Conservation (phyloP, 805 yeast genomes). For the Metschnikowia aberdeeniae region DNA sequence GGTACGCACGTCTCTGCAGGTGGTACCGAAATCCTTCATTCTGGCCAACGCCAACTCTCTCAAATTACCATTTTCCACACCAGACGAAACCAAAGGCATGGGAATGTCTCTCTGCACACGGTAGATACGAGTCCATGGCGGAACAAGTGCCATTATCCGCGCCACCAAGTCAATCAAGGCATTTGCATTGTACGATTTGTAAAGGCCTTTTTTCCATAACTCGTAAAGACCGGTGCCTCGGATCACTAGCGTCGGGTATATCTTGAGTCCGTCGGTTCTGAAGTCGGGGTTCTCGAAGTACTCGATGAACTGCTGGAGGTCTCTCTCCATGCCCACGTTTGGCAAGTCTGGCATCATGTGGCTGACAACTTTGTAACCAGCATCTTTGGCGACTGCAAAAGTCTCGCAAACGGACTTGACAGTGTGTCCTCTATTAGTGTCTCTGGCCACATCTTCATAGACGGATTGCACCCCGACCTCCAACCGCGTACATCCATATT, state of each 20-base stretch:
- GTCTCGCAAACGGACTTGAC: constrained; percentile 95
- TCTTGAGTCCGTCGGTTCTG: constrained; percentile 93
- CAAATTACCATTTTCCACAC: constrained; percentile 96
- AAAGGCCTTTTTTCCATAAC: constrained; percentile 93
- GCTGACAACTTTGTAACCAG: constrained; percentile 95
- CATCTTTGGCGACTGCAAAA: constrained; percentile 92
- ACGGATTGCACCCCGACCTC: constrained; percentile 97
- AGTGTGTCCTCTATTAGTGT: constrained; percentile 96
- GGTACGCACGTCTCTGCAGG: constrained; percentile 93
- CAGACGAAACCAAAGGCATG: constrained; percentile 96
- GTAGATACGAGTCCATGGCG: constrained; percentile 98
- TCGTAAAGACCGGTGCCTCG: constrained; percentile 97
- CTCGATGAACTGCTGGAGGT: constrained; percentile 90
- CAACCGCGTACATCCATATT: constrained; percentile 93
- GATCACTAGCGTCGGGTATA: constrained; percentile 93
- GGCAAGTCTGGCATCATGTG: constrained; percentile 99
- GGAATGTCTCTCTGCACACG: constrained; percentile 99
- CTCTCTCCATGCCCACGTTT: constrained; percentile 98
- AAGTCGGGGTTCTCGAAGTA: constrained; percentile 96
- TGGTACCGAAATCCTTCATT: constrained; percentile 96
- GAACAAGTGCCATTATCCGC: constrained; percentile 90
- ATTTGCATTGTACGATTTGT: constrained; percentile 91
- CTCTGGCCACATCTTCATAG: constrained; percentile 97
- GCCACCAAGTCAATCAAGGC: constrained; percentile 94
- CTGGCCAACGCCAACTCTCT: constrained; percentile 94